Evolutionary conservation across 2,329 filamentous ascomycete species (phyloP).

Genomic region (Uncinocarpus reesii): DNA sequence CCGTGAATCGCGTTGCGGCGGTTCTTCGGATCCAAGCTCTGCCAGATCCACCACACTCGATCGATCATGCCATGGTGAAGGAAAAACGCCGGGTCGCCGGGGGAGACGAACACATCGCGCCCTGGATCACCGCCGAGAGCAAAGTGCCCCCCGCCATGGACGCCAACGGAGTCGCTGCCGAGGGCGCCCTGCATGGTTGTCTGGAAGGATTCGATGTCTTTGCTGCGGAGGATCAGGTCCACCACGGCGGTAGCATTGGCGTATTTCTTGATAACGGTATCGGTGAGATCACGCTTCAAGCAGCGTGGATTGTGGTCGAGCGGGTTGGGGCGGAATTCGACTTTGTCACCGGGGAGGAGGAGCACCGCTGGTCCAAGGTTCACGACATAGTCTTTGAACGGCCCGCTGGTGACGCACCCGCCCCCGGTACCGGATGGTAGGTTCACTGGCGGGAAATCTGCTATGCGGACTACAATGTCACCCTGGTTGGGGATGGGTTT

Average conservation of each 20-base stretch:
- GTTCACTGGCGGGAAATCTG: constrained; percentile 25
- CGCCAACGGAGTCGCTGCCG: constrained; percentile 8
- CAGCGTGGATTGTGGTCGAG: constrained; percentile 26
- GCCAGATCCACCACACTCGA: constrained; percentile 20
- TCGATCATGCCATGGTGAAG: constrained; percentile 20
- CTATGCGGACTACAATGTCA: neutral
- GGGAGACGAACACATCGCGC: constrained; percentile 13
- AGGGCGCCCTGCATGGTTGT: neutral
- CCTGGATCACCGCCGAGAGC: constrained; percentile 13
- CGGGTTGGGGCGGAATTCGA: constrained; percentile 14
- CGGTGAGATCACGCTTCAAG: constrained; percentile 32
- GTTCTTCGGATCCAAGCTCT: constrained; percentile 13
- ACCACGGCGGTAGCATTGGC: constrained; percentile 6
- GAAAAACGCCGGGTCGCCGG: constrained; percentile 19
- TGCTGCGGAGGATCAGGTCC: constrained; percentile 10
- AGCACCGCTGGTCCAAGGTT: constrained; percentile 24
- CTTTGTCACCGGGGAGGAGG: constrained; percentile 12
- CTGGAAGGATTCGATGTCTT: constrained; percentile 13
- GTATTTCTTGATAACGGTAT: constrained; percentile 7
- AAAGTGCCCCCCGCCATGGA: constrained; percentile 15
- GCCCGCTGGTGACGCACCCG: constrained; percentile 24
- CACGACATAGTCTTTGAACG: constrained; percentile 29
- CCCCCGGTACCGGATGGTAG: constrained; percentile 20
- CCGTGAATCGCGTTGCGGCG: constrained; percentile 7
- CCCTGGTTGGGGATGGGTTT: constrained; percentile 11